Conservation (phyloP, 2,329 filamentous ascomycete species). For the Thielaviopsis populi region DNA sequence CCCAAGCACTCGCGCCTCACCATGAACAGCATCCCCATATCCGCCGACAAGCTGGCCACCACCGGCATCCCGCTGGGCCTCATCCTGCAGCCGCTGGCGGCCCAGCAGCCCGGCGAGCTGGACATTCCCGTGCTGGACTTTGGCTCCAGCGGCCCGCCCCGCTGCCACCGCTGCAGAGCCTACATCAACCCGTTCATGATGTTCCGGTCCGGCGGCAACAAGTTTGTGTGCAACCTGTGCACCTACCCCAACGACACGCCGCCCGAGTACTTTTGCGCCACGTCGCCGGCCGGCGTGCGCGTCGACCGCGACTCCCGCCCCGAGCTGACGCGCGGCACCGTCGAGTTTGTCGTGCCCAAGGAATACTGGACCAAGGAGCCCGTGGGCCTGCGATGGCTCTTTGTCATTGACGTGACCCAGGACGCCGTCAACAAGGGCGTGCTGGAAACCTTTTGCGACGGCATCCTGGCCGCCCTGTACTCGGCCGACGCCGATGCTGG, state of each 20-base stretch:
- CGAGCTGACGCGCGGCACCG: constrained; percentile 79
- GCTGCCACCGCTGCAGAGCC: constrained; percentile 81
- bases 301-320: constrained; percentile 80
- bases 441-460: constrained; percentile 77
- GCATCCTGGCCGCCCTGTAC: constrained; percentile 73
- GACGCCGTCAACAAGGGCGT: constrained; percentile 86
- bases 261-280: constrained; percentile 83
- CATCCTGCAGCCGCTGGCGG: constrained; percentile 73
- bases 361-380: constrained; percentile 97
- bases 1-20: constrained; percentile 87
- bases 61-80: constrained; percentile 79
- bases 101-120: constrained; percentile 67
- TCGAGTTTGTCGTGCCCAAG: constrained; percentile 93
- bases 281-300: constrained; percentile 70
- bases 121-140: constrained; percentile 89
- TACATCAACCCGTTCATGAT: constrained; percentile 99
- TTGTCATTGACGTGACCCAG: constrained; percentile 84
- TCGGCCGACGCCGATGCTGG: constrained; percentile 37
- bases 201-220: constrained; percentile 84
- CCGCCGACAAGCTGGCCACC: constrained; percentile 59
- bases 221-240: constrained; percentile 96
- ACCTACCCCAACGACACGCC: constrained; percentile 89
- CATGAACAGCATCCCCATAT: constrained; percentile 81
- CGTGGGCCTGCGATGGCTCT: constrained; percentile 73
- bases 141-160: constrained; percentile 74